Evolutionary conservation across 1,139 yeast species (phyloP).

Genomic region (Hyphopichia fennica): DNA sequence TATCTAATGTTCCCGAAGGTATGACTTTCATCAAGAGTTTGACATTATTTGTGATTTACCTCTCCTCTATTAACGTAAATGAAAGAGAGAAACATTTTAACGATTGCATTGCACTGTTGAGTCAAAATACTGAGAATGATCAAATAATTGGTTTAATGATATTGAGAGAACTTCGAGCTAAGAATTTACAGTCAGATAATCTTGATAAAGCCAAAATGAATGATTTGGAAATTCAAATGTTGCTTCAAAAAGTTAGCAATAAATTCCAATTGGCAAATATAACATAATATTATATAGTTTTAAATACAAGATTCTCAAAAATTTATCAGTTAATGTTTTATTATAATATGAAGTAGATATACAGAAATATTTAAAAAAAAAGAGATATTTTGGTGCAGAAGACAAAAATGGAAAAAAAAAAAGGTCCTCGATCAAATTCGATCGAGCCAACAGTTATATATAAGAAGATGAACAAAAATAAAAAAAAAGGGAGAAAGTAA

Average conservation of each 20-base stretch:
- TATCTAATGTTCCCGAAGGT: background rate
- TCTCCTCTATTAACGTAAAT: conserved; percentile 13
- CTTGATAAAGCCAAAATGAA: conserved; percentile 23
- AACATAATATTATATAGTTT: background rate
- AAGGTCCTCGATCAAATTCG: background rate
- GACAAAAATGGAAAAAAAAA: conserved; percentile 14
- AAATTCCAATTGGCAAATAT: conserved; percentile 14
- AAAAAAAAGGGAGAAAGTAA: background rate
- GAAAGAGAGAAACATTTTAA: conserved; percentile 15
- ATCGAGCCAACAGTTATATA: background rate
- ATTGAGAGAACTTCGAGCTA: conserved; percentile 16
- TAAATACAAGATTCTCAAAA: background rate
- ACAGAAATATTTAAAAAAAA: background rate
- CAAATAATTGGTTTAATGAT: conserved; percentile 21
- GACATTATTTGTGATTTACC: conserved; percentile 15
- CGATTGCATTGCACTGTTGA: conserved; percentile 14
- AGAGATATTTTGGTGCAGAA: background rate
- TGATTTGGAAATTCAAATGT: conserved; percentile 21
- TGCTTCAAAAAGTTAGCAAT: conserved; percentile 12
- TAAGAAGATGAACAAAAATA: background rate
- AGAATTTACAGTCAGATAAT: conserved; percentile 20
- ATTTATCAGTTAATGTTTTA: background rate
- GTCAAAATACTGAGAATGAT: conserved; percentile 18
- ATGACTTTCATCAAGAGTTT: conserved; percentile 11
- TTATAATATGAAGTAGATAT: conserved; percentile 1